phyloP scores from a whole-genome alignment of 148 eudicot species.

The Euryodendron excelsum region DNA sequence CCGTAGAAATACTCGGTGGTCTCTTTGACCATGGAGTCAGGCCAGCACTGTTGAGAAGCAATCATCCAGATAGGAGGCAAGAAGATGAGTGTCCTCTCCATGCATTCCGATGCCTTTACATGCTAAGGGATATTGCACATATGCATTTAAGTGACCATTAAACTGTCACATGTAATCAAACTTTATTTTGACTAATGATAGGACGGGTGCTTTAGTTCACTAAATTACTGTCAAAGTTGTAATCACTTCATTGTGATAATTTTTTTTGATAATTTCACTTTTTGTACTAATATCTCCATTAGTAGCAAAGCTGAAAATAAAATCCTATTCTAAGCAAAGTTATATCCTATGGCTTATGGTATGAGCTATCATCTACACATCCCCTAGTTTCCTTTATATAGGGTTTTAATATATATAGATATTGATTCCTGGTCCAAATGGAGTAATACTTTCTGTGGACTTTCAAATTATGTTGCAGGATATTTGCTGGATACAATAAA shows the following conservation, averaged over 20 bases:
- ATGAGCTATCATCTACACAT: slow-evolving; percentile 5
- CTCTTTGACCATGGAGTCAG: background rate
- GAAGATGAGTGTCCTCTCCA: background rate
- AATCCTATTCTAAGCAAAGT: background rate
- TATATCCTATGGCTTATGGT: background rate
- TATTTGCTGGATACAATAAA: slow-evolving; percentile 95
- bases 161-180: background rate
- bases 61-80: background rate
- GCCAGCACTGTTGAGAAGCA: background rate
- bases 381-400: background rate
- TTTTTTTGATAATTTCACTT: background rate
- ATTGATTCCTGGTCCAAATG: background rate
- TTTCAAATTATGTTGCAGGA: slow-evolving; percentile 38
- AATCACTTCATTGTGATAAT: background rate
- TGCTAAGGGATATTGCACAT: background rate
- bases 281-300: background rate
- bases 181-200: background rate
- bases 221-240: background rate
- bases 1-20: background rate
- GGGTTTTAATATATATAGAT: background rate
- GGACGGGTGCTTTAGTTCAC: background rate
- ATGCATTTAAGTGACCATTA: background rate
- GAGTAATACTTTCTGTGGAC: background rate
- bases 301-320: background rate
- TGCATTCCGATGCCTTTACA: background rate